Evolutionary conservation across 495 filamentous ascomycete genomes (phyloP).

Genomic region (Penicillium lividum): DNA sequence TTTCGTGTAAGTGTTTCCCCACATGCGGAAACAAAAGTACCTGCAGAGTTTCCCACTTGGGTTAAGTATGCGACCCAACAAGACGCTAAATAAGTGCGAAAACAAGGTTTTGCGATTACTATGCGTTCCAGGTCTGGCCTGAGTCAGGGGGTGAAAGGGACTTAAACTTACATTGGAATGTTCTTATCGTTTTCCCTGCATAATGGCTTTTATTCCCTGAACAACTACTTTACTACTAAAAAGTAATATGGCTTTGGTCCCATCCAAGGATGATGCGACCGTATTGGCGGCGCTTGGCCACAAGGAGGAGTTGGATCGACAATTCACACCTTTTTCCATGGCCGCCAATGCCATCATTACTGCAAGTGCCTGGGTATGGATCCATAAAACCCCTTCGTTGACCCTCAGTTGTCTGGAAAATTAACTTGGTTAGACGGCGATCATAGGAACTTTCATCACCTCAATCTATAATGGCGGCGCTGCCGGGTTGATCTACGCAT

Average conservation of each 20-base stretch:
- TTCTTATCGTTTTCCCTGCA: too few relatives aligned
- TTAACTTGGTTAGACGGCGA: conserved; percentile 10
- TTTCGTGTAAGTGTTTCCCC: not conserved
- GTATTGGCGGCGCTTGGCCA: conserved; percentile 8
- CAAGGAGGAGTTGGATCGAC: conserved; percentile 12
- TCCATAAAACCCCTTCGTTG: not conserved
- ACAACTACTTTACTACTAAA: too few relatives aligned
- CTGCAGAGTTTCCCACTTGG: not conserved
- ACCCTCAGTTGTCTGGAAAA: not conserved
- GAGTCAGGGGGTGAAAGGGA: not conserved
- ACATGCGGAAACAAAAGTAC: not conserved
- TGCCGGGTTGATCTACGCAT: conserved; percentile 10
- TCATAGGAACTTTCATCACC: conserved; percentile 13
- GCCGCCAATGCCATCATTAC: conserved; percentile 14
- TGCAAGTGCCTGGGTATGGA: conserved; percentile 11
- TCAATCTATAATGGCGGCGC: conserved; percentile 17
- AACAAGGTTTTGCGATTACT: not conserved
- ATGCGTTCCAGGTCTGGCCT: not conserved
- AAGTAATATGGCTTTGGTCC: not conserved
- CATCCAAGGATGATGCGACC: conserved; percentile 9
- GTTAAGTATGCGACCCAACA: conserved; percentile 1
- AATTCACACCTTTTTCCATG: conserved; percentile 14
- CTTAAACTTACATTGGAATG: not conserved
- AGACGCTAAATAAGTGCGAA: not conserved
- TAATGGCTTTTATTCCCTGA: too few relatives aligned